Evolutionary conservation across 768 basidiomycete species (phyloP).

Genomic region (Cantharellus cinnabarinus): DNA sequence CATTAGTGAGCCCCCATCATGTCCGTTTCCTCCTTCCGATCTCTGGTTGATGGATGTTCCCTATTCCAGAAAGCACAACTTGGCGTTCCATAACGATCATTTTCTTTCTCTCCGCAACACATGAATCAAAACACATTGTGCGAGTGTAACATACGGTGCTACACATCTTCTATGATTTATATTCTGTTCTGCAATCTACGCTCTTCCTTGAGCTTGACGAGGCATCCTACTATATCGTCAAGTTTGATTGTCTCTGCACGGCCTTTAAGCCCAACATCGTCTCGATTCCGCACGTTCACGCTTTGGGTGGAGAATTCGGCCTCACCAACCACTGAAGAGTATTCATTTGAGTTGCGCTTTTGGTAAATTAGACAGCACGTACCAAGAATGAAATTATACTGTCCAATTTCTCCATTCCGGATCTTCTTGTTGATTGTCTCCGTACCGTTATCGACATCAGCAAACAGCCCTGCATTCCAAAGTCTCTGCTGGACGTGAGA

Average conservation of each 20-base stretch:
- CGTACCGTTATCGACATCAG: slow-evolving; percentile 80
- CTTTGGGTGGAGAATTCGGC: slow-evolving; percentile 71
- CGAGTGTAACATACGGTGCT: too few species aligned
- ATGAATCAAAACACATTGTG: too few species aligned
- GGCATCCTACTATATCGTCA: slow-evolving; percentile 46
- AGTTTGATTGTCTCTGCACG: slow-evolving; percentile 52
- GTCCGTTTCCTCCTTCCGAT: background rate
- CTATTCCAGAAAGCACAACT: slow-evolving; percentile 2
- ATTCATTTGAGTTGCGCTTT: background rate
- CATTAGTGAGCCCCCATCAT: slow-evolving; percentile 32
- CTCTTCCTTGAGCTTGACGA: slow-evolving; percentile 48
- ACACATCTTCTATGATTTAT: background rate
- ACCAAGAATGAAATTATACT: slow-evolving; percentile 98
- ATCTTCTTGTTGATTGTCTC: slow-evolving; percentile 96
- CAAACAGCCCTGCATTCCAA: slow-evolving; percentile 49
- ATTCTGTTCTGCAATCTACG: slow-evolving; percentile 28
- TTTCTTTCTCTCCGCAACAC: background rate
- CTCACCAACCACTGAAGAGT: slow-evolving; percentile 66
- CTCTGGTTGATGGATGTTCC: background rate
- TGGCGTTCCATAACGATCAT: background rate
- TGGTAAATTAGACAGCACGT: slow-evolving; percentile 1
- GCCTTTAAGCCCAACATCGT: slow-evolving; percentile 74
- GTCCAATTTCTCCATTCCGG: slow-evolving; percentile 87
- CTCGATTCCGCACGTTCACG: slow-evolving; percentile 90
- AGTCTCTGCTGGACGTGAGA: slow-evolving; percentile 54